phyloP scores from a whole-genome alignment of 345 rosid genomes.

The Aegle marmelos region DNA sequence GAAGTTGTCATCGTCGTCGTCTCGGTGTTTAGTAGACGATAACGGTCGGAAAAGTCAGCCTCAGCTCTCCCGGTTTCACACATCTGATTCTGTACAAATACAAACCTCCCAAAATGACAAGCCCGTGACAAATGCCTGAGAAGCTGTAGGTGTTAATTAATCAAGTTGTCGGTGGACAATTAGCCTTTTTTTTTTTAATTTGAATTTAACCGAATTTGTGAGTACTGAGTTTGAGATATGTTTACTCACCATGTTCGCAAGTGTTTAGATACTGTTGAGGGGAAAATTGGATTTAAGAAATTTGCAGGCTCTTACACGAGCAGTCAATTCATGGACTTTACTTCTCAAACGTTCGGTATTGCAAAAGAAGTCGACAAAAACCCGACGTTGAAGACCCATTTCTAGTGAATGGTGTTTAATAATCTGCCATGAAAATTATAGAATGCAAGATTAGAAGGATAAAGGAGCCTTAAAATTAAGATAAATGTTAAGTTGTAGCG shows the following conservation, averaged over 20 bases:
- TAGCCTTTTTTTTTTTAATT: too few species aligned
- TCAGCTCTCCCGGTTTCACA: not conserved
- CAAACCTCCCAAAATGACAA: not conserved
- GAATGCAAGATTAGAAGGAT: not conserved
- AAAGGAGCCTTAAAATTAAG: not conserved
- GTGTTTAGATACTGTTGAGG: too few species aligned
- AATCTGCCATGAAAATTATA: slow-evolving; percentile 36
- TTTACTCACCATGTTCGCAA: too few species aligned
- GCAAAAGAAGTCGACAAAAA: slow-evolving; percentile 82
- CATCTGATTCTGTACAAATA: not conserved
- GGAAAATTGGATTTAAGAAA: slow-evolving; percentile 29
- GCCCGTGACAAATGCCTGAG: not conserved
- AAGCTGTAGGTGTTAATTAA: too few species aligned
- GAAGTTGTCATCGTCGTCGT: not conserved
- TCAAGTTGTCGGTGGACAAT: not conserved
- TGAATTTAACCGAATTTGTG: too few species aligned
- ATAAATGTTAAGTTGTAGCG: too few species aligned
- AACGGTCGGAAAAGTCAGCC: not conserved
- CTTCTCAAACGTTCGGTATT: slow-evolving; percentile 78
- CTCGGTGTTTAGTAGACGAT: not conserved
- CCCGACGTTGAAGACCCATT: slow-evolving; percentile 77
- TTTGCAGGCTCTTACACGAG: slow-evolving; percentile 83
- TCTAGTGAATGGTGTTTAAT: slow-evolving; percentile 88
- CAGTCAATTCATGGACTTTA: slow-evolving; percentile 80
- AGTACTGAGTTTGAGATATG: too few species aligned